Evolutionary conservation across 352 stramenopile species (phyloP), one percentile per base, ranked within the genome.

Genomic region (Phytophthora boehmeriae): DNA sequence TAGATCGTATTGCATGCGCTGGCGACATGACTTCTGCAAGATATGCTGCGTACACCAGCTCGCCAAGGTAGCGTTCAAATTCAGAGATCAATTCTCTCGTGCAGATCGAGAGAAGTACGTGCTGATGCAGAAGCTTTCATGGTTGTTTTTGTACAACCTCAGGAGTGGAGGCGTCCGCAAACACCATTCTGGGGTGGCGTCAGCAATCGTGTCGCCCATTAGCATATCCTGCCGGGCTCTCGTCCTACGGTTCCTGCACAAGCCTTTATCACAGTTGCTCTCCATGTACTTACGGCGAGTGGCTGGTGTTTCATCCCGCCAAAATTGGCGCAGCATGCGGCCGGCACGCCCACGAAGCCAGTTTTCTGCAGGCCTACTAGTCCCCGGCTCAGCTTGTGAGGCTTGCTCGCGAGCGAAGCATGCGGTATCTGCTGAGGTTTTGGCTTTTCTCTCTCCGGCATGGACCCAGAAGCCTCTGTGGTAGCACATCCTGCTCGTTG

Each of bases 401-500:
- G 44, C 22, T 48, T 54, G 34, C 0, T 46, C 43, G 4, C 27
- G 16, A 8, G 44, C 54, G 13, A 54, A 62, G 10, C 20, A n/a
- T 43, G 22, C 34, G 30, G 44, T 34, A 19, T 13, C 54, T 1
- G 8, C 4, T 8, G 54, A 62, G 1, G 54, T 27, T 11, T 39
- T 32, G n/a, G 13, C 14, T 13, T n/a, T 25, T n/a, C 44, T 35
- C 1, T 28, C 50, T n/a, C 0, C 16, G 17, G 50, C 25, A 23
- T 41, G 41, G 16, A 35, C 17, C 38, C 23, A 57, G 13, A 57
- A 57, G 35, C 23, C 25, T 47, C 35, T 20, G 36, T 57, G 50
- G 36, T 16, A 57, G 16, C 16, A 36, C 48, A 56, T 56, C 23
- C n/a, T n/a, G n/a, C n/a, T n/a, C n/a, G n/a, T n/a, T n/a, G n/a